phyloP scores from a whole-genome alignment of 805 yeast species.

The Yarrowia osloensis region DNA sequence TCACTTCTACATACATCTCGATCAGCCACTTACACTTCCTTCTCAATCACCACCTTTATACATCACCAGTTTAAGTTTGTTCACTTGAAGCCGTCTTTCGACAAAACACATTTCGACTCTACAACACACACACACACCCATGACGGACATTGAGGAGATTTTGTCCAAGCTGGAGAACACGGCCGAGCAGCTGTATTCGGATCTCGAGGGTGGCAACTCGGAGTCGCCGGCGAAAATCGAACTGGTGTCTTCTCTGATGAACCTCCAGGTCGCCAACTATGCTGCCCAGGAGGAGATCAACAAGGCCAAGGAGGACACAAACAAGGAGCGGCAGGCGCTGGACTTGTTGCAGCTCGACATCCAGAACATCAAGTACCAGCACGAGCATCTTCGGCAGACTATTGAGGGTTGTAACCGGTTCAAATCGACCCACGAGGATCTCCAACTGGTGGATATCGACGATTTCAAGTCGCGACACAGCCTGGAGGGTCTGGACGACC shows the following conservation, averaged over 20 bases:
- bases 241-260: constrained; percentile 31
- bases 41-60: too few relatives aligned
- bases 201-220: neutral
- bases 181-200: constrained; percentile 7
- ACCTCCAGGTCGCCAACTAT: constrained; percentile 34
- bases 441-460: constrained; percentile 18
- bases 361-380: constrained; percentile 38
- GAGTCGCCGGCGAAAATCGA: constrained; percentile 11
- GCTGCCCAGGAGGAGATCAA: constrained; percentile 34
- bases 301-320: constrained; percentile 34
- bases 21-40: too few relatives aligned
- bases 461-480: constrained; percentile 32
- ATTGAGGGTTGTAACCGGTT: constrained; percentile 34
- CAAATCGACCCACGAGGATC: constrained; percentile 29
- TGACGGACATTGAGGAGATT: neutral
- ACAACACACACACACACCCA: neutral
- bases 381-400: constrained; percentile 35
- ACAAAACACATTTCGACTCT: neutral
- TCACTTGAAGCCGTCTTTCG: too few relatives aligned
- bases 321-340: constrained; percentile 32
- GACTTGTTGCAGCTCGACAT: constrained; percentile 36
- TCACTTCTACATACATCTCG: too few relatives aligned
- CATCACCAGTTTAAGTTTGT: too few relatives aligned
- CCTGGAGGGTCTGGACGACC: constrained; percentile 8
- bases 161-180: neutral